phyloP scores from a whole-genome alignment of 179 eudicot genomes.

The Beta corolliflora region DNA sequence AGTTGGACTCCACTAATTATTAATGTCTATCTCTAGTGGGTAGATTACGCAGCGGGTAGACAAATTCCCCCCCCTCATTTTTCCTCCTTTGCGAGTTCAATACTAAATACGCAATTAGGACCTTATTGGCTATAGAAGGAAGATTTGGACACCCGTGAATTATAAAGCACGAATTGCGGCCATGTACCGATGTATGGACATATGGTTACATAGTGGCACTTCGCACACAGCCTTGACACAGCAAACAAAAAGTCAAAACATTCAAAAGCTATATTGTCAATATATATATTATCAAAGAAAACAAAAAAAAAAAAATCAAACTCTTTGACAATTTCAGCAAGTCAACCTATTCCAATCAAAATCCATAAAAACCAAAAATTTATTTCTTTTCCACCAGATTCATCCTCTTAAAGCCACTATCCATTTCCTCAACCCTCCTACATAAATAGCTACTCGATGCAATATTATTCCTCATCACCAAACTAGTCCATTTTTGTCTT shows the following conservation, averaged over 20 bases:
- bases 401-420: neutral
- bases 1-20: too few species aligned
- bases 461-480: slow-evolving; percentile 7
- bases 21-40: too few species aligned
- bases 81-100: too few species aligned
- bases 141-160: neutral
- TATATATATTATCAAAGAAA: neutral
- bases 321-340: slow-evolving; percentile 32
- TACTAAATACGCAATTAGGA: too few species aligned
- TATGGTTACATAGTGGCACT: neutral
- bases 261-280: neutral
- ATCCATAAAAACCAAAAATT: neutral
- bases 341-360: slow-evolving; percentile 24
- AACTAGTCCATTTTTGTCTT: slow-evolving; percentile 6
- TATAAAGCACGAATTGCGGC: neutral
- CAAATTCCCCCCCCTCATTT: too few species aligned
- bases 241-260: neutral
- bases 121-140: too few species aligned
- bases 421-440: slow-evolving; percentile 12
- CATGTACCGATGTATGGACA: neutral
- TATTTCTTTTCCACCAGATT: neutral
- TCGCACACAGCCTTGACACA: too few species aligned
- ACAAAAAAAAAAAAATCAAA: slow-evolving; percentile 17
- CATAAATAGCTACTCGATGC: slow-evolving; percentile 9
- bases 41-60: too few species aligned